Conservation (phyloP, 192 early-diverging fungal species). For the Glomus cerebriforme region DNA sequence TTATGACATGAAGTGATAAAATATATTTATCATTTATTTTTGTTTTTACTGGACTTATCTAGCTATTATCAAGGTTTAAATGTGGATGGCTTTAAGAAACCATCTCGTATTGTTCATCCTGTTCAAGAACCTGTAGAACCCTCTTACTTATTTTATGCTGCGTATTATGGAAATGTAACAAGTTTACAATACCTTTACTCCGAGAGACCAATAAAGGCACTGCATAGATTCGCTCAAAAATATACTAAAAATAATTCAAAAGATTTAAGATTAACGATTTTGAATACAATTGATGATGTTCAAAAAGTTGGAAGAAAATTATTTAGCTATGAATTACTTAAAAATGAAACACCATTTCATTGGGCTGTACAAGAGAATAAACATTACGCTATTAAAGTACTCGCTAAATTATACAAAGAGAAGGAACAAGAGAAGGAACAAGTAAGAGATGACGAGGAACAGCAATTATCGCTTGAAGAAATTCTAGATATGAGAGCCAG, state of each 20-base stretch:
- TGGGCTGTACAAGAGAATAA: slow-evolving; percentile 18
- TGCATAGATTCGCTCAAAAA: neutral
- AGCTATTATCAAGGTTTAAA: slow-evolving; percentile 10
- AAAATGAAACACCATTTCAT: slow-evolving; percentile 20
- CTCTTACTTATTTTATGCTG: neutral
- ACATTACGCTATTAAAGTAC: neutral
- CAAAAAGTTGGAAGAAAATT: slow-evolving; percentile 2
- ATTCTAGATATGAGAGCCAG: neutral
- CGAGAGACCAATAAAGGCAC: neutral
- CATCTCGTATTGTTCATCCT: neutral
- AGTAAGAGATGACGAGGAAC: too few relatives aligned
- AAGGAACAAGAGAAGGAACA: neutral
- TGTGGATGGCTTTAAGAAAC: slow-evolving; percentile 3
- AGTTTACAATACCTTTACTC: slow-evolving; percentile 7
- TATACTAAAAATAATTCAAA: neutral
- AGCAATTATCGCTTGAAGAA: neutral
- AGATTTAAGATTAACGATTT: neutral
- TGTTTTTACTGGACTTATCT: too few relatives aligned
- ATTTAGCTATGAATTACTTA: neutral
- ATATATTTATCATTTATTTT: neutral
- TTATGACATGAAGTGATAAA: neutral
- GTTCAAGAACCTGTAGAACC: neutral
- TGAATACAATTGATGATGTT: neutral
- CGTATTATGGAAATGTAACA: neutral
- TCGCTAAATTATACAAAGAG: neutral